Evolutionary conservation across 1,284 basidiomycete genomes (phyloP), one percentile per base, ranked within the genome.

Genomic region (Ceratobasidium papillatum): DNA sequence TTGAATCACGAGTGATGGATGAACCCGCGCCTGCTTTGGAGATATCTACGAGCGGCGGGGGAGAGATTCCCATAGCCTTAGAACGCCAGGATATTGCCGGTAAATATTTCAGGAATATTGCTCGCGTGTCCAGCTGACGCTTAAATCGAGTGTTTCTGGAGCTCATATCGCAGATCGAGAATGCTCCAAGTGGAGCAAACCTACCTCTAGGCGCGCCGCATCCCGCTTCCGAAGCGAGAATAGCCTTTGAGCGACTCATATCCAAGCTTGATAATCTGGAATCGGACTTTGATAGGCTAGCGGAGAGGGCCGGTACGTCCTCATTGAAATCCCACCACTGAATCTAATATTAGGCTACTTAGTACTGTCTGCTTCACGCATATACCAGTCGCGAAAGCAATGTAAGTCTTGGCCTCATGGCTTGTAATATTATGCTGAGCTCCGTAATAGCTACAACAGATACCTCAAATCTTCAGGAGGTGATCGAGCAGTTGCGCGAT

Each of bases 1-100:
- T 94, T 78, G 89, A 92, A 43, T 86, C 90, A 5, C 84, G 85
- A 71, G 91, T 90, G 14, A 87, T 94, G 88, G 91, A 93, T 52
- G 91, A 92, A 76, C 83, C 89, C 1, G 90, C 93, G 1, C 93
- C 93, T 0, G 85, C 84, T 2, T 88, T 95, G 76, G 93, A 95
- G 78, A 90, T 95, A 78, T 89, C 89, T 0, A 89, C 93, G 0
- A 85, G 85, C 0, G 90, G 90, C 0, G 85, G 82, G 68, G 82
- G 81, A 22, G 88, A 89, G 54, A 81, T 84, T 1, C 78, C 84
- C 1, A 94, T 93, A 79, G 85, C 87, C 0, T 82, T 96, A 2
- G 90, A 91, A 77, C 84, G 92, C 62, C 84, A 84, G 27, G 94
- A 96, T 79, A 85, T 95, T 17, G 89, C 91, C 75, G 86, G 94